Percentiles rank a stretch among this genome's conserved stretches.
Evolutionary conservation across 495 filamentous ascomycete genomes (phyloP).

Genomic region (Penicillium maclennaniae): DNA sequence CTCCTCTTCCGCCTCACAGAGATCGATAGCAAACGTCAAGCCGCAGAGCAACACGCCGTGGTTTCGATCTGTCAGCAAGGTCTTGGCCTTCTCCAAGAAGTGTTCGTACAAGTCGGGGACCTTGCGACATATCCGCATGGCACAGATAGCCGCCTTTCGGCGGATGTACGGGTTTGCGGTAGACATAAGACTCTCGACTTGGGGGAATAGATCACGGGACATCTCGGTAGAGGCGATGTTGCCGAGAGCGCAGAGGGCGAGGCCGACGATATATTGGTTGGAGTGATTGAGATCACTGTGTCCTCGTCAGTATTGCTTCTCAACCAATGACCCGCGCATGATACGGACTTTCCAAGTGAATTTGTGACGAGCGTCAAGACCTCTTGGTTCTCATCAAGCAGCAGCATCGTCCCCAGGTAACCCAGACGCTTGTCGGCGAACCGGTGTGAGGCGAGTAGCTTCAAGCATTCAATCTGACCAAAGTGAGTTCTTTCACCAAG

Average conservation of each 20-base stretch:
- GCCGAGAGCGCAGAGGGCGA: constrained; percentile 90
- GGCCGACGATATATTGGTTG: constrained; percentile 97
- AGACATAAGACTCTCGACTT: constrained; percentile 85
- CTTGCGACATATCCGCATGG: constrained; percentile 98
- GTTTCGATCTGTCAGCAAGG: constrained; percentile 85
- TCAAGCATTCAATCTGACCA: constrained; percentile 98
- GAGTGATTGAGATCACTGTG: constrained; percentile 88
- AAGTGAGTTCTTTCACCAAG: constrained; percentile 98
- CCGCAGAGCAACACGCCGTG: constrained; percentile 93
- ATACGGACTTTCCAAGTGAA: constrained; percentile 83
- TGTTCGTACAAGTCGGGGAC: constrained; percentile 97
- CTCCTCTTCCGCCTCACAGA: constrained; percentile 90
- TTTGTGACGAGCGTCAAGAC: constrained; percentile 96
- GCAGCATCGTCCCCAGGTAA: constrained; percentile 91
- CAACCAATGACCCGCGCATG: background rate
- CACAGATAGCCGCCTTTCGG: constrained; percentile 95
- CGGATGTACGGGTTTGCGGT: constrained; percentile 96
- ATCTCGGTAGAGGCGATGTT: constrained; percentile 98
- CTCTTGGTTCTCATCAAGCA: constrained; percentile 98
- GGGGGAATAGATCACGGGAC: constrained; percentile 94
- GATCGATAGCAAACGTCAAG: constrained; percentile 82
- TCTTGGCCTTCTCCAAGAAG: constrained; percentile 89
- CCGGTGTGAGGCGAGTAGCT: constrained; percentile 90
- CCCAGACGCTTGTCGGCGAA: constrained; percentile 98
- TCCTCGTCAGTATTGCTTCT: constrained; percentile 14